These are phyloP conservation scores for Carallia pectinifolia DNA, from an alignment of 345 rosid genomes.

Conservation along the genomic window DNA sequence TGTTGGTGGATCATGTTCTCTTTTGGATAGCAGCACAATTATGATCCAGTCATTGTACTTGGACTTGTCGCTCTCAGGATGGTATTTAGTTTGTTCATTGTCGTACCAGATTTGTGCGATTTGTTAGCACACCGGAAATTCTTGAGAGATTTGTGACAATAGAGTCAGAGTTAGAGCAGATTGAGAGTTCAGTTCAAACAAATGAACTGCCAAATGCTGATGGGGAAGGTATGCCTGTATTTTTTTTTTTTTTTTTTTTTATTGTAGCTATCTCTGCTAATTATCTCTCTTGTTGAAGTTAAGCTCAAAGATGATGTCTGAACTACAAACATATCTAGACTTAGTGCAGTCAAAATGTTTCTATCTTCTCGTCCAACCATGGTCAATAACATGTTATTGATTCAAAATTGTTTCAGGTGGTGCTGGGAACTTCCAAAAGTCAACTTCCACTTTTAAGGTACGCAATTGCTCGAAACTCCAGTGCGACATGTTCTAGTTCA, in stretches of 20 bases:
- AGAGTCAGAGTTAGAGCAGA: slow-evolving; percentile 82
- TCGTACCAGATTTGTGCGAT: slow-evolving; percentile 72
- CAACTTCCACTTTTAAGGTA: slow-evolving; percentile 54
- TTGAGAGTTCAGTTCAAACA: slow-evolving; percentile 64
- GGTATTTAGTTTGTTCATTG: background rate
- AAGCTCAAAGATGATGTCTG: background rate
- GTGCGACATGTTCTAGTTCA: background rate
- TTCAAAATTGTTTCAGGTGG: slow-evolving; percentile 34
- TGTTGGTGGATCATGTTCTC: background rate
- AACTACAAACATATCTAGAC: background rate
- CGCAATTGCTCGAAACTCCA: background rate
- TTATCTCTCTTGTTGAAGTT: background rate
- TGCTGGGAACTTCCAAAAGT: slow-evolving; percentile 47
- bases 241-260: background rate
- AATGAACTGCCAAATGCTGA: slow-evolving; percentile 51
- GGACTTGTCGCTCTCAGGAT: slow-evolving; percentile 7
- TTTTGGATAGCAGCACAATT: background rate
- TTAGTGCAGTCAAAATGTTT: no score
- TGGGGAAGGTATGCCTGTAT: slow-evolving; percentile 44
- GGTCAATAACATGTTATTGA: background rate
- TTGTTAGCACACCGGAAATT: slow-evolving; percentile 91
- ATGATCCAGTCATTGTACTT: background rate
- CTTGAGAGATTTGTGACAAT: slow-evolving; percentile 90
- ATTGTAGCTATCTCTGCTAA: background rate
- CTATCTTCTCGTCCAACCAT: no score